phyloP scores from a whole-genome alignment of 345 rosid genomes.

The Theobroma cacao region DNA sequence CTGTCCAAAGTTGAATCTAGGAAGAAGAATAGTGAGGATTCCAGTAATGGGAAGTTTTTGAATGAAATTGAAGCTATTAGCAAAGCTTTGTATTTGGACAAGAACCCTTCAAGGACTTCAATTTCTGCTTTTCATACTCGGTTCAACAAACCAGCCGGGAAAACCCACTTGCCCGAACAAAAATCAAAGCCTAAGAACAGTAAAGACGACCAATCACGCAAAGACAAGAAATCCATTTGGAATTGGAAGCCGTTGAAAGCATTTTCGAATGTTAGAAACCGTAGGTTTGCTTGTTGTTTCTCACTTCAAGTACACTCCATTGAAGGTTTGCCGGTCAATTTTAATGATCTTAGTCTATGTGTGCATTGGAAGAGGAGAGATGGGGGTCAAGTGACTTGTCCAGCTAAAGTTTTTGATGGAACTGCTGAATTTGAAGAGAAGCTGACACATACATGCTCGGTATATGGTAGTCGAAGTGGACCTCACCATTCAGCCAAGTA shows the following conservation, averaged over 20 bases:
- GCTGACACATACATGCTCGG: slow-evolving; percentile 65
- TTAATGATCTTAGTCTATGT: slow-evolving; percentile 51
- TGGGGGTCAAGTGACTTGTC: slow-evolving; percentile 56
- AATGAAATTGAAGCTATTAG: slow-evolving; percentile 73
- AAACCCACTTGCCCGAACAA: slow-evolving; percentile 34
- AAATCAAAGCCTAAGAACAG: slow-evolving; percentile 34
- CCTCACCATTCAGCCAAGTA: slow-evolving; percentile 89
- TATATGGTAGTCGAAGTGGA: slow-evolving; percentile 82
- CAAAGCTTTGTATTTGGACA: slow-evolving; percentile 71
- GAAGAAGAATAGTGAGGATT: slow-evolving; percentile 51
- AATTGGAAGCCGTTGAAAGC: slow-evolving; percentile 90
- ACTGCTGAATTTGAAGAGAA: slow-evolving; percentile 69
- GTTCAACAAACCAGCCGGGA: slow-evolving; percentile 46
- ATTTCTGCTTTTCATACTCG: slow-evolving; percentile 29
- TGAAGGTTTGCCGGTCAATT: slow-evolving; percentile 57
- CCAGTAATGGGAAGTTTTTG: slow-evolving; percentile 55
- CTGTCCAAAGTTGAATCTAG: slow-evolving; percentile 49
- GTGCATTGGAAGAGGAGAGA: slow-evolving; percentile 95
- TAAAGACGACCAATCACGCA: slow-evolving; percentile 43
- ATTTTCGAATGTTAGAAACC: slow-evolving; percentile 55
- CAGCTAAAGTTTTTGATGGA: slow-evolving; percentile 63
- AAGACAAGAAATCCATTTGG: slow-evolving; percentile 87
- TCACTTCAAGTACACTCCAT: slow-evolving; percentile 72
- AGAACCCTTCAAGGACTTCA: slow-evolving; percentile 32
- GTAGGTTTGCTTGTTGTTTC: slow-evolving; percentile 77